Evolutionary conservation across 495 filamentous ascomycete species (phyloP).

Genomic region (Penicillium verhagenii): DNA sequence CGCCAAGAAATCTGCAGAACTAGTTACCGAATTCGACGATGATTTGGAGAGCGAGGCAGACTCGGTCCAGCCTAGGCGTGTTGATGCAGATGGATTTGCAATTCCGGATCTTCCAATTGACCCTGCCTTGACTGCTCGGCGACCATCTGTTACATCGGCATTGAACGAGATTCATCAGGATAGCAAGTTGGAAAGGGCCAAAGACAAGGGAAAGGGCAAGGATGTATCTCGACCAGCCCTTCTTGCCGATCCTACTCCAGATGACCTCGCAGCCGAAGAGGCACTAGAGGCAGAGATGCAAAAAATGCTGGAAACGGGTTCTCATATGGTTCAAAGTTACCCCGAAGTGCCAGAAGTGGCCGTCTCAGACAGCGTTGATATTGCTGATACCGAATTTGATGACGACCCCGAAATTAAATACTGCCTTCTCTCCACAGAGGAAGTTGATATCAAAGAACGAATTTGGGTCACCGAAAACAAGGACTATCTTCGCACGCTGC

Average conservation of each 20-base stretch:
- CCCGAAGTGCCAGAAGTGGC: slow-evolving; percentile 17
- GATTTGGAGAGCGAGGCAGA: slow-evolving; percentile 25
- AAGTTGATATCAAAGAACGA: slow-evolving; percentile 74
- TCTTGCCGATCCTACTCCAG: slow-evolving; percentile 32
- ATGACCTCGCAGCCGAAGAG: slow-evolving; percentile 44
- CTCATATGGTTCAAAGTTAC: slow-evolving; percentile 37
- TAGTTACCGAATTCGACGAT: slow-evolving; percentile 46
- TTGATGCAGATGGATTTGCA: slow-evolving; percentile 50
- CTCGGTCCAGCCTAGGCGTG: slow-evolving; percentile 30
- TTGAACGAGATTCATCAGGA: slow-evolving; percentile 28
- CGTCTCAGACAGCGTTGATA: slow-evolving; percentile 50
- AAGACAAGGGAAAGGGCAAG: slow-evolving; percentile 33
- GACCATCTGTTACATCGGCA: slow-evolving; percentile 20
- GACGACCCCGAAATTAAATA: slow-evolving; percentile 74
- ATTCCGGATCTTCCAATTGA: slow-evolving; percentile 49
- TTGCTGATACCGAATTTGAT: slow-evolving; percentile 75
- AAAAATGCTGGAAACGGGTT: slow-evolving; percentile 36
- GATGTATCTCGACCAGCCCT: slow-evolving; percentile 25
- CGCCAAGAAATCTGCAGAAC: slow-evolving; percentile 43
- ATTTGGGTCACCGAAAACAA: slow-evolving; percentile 95
- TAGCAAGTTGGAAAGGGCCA: slow-evolving; percentile 13
- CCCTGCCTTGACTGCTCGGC: slow-evolving; percentile 34
- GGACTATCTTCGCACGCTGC: slow-evolving; percentile 79
- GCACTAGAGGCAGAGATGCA: slow-evolving; percentile 46
- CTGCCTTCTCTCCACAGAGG: slow-evolving; percentile 68